Base-by-base conservation (phyloP, 495 filamentous ascomycete genomes). In the Penicillium cinerascens region DNA sequence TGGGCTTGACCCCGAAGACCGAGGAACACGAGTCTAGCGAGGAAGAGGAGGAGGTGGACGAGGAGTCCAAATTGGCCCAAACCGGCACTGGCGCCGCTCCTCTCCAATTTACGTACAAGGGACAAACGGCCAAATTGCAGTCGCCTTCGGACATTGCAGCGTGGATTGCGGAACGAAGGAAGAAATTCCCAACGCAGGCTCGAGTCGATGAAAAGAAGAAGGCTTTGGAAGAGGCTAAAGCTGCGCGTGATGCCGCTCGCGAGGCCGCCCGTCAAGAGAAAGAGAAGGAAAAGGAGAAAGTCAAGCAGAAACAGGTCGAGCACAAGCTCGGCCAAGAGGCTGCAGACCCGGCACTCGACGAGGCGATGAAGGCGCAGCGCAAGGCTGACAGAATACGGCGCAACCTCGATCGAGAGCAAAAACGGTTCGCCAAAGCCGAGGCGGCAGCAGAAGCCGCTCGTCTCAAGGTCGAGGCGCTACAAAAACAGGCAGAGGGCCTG, bases 161-260 rank as follows among this genome's bases (percentile, higher is more conserved):
- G 17, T 96, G 89, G 87, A 83, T 95, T 49, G 83, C 81, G 37
- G 89, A 93, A 64, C 83, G 91, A 20, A 85, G 80, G 60, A 86
- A 84, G 57, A 82, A 82, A 16, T 96, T 78, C 63, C 91, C 91
- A 3, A 95, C 91, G 0, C 78, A 82, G 65, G 80, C 81, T 47
- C 81, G 85, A 40, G 57, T 76, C 18, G 76, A 78, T 23, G 72
- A 78, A 43, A 78, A 66, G 54, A 75, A 76, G 46, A 72, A 75
- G 49, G 70, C 60, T n/a, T 60, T 62, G 20, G 72, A 75, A 27
- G 70, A 75, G 55, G 70, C 69, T 33, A 74, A 70, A 54, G 72
- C 69, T 38, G 66, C 64, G 13, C 61, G 66, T 13, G 66, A 75
- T 22, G 67, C 70, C 42, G 65, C 57, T 16, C 57, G 58, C 16